Evolutionary conservation across 2,329 filamentous ascomycete species (phyloP), one percentile per base, ranked within the genome.

Genomic region (Exophiala bonariae): DNA sequence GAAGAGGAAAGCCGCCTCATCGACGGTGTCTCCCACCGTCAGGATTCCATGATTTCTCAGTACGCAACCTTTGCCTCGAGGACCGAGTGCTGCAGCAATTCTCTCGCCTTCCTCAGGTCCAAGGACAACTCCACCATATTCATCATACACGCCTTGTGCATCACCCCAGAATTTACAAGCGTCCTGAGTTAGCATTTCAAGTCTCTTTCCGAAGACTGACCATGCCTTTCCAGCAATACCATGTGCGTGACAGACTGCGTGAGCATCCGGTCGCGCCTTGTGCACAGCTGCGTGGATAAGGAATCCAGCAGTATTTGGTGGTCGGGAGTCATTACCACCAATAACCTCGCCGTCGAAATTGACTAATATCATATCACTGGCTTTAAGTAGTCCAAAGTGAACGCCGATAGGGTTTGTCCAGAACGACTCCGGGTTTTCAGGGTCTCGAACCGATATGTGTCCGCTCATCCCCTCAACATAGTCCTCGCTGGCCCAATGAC

Each of bases 401-500:
- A 74, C 72, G 2, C 79, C 82, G 1, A 86, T 67, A 48, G 66
- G 50, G 68, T 80, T 87, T 63, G 85, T 87, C 85, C 85, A 88
- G 64, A 85, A 83, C 11, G 73, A 72, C 52, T 79, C 70, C 0
- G 69, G 67, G 57, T 79, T 71, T 61, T 85, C 81, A 0, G 83
- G 82, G 60, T 87, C 84, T 8, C 82, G 75, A 1, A 87, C 78
- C 13, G 72, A 77, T 52, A 87, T 87, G 63, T 86, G 83, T 1
- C 84, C 83, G 22, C 74, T 74, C 71, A 86, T 84, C 44, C 84
- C 84, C 64, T 87, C 84, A 0, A 79, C 81, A 64, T 81, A 86
- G 43, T 80, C 81, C 57, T 80, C 77, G 36, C 82, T 76, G 2
- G 81, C 74, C 61, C 85, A 86, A 59, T 85, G 76, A 23, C 84